phyloP scores from a whole-genome alignment of 2,329 filamentous ascomycete species.

The Neospermospora avenae region DNA sequence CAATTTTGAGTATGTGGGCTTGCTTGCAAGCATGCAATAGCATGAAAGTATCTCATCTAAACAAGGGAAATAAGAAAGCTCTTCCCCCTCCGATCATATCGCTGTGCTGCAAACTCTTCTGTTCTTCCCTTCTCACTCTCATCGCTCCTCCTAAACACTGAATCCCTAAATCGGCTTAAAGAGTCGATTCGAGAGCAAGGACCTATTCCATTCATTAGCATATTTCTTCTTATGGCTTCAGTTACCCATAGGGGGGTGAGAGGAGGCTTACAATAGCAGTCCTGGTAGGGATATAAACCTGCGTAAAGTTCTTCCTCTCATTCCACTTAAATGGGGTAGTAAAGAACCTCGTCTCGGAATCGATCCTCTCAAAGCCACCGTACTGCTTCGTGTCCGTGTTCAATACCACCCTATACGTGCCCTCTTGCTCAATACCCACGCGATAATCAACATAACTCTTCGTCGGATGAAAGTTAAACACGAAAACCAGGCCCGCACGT shows the following conservation, averaged over 20 bases:
- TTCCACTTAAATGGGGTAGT: slow-evolving; percentile 93
- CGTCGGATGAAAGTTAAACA: slow-evolving; percentile 93
- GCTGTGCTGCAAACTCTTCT: too few species aligned
- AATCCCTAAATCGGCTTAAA: slow-evolving; percentile 20
- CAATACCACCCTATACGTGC: slow-evolving; percentile 83
- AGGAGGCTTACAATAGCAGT: slow-evolving; percentile 69
- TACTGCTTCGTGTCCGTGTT: slow-evolving; percentile 75
- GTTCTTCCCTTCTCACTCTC: neutral
- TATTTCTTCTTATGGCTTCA: neutral
- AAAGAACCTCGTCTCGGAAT: slow-evolving; percentile 82
- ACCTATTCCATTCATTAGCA: slow-evolving; percentile 29
- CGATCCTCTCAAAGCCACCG: slow-evolving; percentile 76
- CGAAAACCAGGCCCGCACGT: slow-evolving; percentile 81
- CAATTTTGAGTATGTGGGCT: neutral
- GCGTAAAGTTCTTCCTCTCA: slow-evolving; percentile 80
- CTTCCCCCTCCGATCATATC: too few species aligned
- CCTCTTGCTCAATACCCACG: slow-evolving; percentile 78
- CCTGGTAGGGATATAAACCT: slow-evolving; percentile 83
- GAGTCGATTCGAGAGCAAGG: slow-evolving; percentile 37
- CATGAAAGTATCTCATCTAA: neutral
- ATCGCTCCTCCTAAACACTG: neutral
- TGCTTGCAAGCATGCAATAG: neutral
- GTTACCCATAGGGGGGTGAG: too few species aligned
- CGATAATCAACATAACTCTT: slow-evolving; percentile 89
- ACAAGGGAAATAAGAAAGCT: neutral